Percentiles rank a stretch among this genome's conserved stretches.
Evolutionary conservation across 129 eudicot species (phyloP).

Genomic region (Flaveria bidentis): DNA sequence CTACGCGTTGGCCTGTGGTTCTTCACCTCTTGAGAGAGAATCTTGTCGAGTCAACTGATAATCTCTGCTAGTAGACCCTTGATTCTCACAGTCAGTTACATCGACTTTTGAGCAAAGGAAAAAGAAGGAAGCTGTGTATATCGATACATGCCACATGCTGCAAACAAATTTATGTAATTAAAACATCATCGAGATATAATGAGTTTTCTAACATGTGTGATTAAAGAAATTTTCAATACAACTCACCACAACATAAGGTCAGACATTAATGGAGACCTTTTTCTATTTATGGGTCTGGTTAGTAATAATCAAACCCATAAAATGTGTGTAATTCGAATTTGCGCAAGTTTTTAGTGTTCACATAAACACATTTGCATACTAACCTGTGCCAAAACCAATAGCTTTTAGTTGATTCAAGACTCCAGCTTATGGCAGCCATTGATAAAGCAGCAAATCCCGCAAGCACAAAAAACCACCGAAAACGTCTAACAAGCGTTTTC

Average conservation of each 20-base stretch:
- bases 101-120: slow-evolving; percentile 67
- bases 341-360: background rate
- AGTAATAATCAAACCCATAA: background rate
- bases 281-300: slow-evolving; percentile 2
- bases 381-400: slow-evolving; percentile 99
- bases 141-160: slow-evolving; percentile 82
- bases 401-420: slow-evolving; percentile 60
- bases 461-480: slow-evolving; percentile 64
- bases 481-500: slow-evolving; percentile 52
- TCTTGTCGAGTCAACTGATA: slow-evolving; percentile 68
- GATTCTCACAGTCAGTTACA: slow-evolving; percentile 22
- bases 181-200: slow-evolving; percentile 7
- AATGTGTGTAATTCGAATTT: too few species aligned
- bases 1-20: slow-evolving; percentile 2
- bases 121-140: slow-evolving; percentile 66
- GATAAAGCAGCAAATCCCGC: slow-evolving; percentile 67
- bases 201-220: background rate
- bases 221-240: background rate
- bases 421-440: slow-evolving; percentile 82
- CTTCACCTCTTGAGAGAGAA: slow-evolving; percentile 45
- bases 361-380: background rate
- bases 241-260: background rate
- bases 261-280: too few species aligned
- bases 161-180: slow-evolving; percentile 26
- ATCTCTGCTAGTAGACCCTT: slow-evolving; percentile 30